Evolutionary conservation across 805 yeast species (phyloP).

Genomic region (Sugiyamaella boreocaroliniensis): DNA sequence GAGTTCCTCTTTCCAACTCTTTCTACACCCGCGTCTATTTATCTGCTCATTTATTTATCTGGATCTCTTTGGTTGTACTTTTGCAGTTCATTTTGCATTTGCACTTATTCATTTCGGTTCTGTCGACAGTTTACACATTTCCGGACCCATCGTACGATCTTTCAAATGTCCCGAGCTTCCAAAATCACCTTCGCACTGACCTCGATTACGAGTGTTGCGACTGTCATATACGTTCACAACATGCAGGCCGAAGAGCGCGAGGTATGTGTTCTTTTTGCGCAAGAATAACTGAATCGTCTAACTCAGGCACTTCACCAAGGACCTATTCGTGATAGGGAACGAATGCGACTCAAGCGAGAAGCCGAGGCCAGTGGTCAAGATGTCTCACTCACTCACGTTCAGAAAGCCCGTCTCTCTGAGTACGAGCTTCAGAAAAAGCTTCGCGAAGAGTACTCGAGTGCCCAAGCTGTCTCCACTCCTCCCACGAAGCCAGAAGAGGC

Average conservation of each 20-base stretch:
- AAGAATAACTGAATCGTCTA: not conserved
- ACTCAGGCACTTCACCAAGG: slow-evolving; percentile 21
- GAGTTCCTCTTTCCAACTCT: too few relatives aligned
- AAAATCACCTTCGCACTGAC: slow-evolving; percentile 64
- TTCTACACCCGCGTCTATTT: too few relatives aligned
- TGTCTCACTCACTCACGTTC: slow-evolving; percentile 13
- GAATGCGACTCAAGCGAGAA: slow-evolving; percentile 19
- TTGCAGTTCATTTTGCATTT: too few relatives aligned
- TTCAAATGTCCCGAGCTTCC: slow-evolving; percentile 68
- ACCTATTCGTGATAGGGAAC: slow-evolving; percentile 21
- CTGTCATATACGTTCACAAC: slow-evolving; percentile 63
- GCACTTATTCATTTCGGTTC: too few relatives aligned
- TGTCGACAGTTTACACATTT: too few relatives aligned
- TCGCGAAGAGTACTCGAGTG: slow-evolving; percentile 19
- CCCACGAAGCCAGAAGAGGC: not conserved
- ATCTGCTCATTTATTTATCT: too few relatives aligned
- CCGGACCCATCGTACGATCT: not conserved
- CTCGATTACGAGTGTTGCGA: slow-evolving; percentile 46
- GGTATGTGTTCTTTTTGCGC: slow-evolving; percentile 7
- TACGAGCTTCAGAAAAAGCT: slow-evolving; percentile 21
- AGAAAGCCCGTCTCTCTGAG: slow-evolving; percentile 17
- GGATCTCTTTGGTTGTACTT: too few relatives aligned
- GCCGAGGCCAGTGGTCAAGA: slow-evolving; percentile 9
- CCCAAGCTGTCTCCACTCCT: slow-evolving; percentile 15
- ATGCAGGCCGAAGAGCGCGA: slow-evolving; percentile 65